These are phyloP conservation scores for Drechslerella dactyloides DNA, from an alignment of 2,329 filamentous ascomycete genomes.

Conservation along the genomic window DNA sequence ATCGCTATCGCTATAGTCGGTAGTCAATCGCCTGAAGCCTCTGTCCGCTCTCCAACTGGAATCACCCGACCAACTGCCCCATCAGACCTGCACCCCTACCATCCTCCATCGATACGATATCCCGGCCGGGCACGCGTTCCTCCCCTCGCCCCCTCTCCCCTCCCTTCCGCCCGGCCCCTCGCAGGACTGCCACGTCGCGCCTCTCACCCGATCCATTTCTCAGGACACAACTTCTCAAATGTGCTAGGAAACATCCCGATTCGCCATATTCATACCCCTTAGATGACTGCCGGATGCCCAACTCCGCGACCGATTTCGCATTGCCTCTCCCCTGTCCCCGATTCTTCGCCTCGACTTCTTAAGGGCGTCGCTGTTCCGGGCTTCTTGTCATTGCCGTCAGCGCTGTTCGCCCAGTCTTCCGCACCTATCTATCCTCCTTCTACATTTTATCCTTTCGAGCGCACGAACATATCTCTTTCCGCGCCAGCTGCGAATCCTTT, in stretches of 20 bases:
- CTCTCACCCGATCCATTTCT: neutral
- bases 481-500: constrained; percentile 24
- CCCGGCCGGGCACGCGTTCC: constrained; percentile 38
- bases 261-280: neutral
- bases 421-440: neutral
- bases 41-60: neutral
- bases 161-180: constrained; percentile 18
- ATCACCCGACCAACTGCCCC: constrained; percentile 1
- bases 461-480: neutral
- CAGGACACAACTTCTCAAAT: neutral
- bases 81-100: constrained; percentile 15
- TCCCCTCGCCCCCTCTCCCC: constrained; percentile 21
- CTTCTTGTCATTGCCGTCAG: neutral
- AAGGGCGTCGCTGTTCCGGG: neutral
- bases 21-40: neutral
- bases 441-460: neutral
- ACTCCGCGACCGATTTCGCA: neutral
- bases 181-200: neutral
- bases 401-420: neutral
- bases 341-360: constrained; percentile 1
- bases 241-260: neutral
- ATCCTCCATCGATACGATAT: constrained; percentile 11
- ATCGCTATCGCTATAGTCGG: neutral
- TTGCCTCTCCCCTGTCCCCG: constrained; percentile 1
- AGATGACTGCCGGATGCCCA: neutral